These are phyloP conservation scores for Nicotiana attenuata DNA, from an alignment of 257 asterid genomes.

Conservation along the genomic window DNA sequence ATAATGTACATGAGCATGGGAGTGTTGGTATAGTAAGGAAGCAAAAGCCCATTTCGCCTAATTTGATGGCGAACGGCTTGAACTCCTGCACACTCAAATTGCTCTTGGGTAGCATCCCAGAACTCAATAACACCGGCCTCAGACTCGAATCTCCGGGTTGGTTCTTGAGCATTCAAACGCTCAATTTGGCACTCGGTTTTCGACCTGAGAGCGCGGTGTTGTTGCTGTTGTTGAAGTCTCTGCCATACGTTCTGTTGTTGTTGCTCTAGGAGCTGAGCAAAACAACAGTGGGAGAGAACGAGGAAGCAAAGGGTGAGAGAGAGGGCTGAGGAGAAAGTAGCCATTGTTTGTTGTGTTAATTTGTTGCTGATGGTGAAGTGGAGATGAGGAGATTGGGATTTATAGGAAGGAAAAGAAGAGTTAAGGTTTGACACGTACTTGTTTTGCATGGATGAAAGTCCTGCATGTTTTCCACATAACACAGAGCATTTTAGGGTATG, in stretches of 20 bases:
- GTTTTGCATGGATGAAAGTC: not conserved
- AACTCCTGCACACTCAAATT: conserved; percentile 21
- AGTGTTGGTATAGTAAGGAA: conserved; percentile 20
- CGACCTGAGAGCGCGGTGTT: not conserved
- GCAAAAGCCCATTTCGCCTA: conserved; percentile 8
- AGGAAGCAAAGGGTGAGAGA: not conserved
- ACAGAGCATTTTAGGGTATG: not conserved
- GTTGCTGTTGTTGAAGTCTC: not conserved
- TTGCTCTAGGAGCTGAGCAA: not conserved
- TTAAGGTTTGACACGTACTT: not conserved
- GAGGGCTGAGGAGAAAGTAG: not conserved
- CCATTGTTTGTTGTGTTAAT: not conserved
- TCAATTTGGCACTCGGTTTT: conserved; percentile 12
- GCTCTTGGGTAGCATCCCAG: conserved; percentile 17
- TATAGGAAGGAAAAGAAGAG: not conserved
- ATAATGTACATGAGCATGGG: not conserved
- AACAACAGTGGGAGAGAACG: not conserved
- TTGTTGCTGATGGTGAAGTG: not conserved
- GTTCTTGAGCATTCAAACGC: conserved; percentile 16
- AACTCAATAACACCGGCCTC: conserved; percentile 18
- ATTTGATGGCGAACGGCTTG: conserved; percentile 9
- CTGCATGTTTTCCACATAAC: not conserved
- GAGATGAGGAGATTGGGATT: not conserved
- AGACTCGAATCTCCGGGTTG: not conserved
- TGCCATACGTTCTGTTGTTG: not conserved